These are phyloP conservation scores for Metrosideros polymorpha DNA, from an alignment of 441 rosid species.

Conservation along the genomic window DNA sequence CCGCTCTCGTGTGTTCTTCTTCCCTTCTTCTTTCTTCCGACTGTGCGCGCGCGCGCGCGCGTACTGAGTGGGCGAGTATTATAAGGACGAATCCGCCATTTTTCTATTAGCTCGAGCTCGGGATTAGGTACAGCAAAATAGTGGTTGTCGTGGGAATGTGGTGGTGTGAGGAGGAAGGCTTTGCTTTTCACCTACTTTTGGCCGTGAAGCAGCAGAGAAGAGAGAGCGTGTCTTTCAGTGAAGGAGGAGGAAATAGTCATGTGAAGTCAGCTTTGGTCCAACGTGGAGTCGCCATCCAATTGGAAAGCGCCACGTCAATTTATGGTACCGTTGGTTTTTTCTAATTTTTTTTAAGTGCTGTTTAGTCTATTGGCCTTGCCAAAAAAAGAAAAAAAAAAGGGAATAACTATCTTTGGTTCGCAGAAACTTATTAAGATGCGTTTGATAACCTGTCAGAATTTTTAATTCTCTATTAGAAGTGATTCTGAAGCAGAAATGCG, in stretches of 20 bases:
- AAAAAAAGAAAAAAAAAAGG: neutral
- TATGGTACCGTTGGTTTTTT: neutral
- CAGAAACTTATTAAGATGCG: too few species aligned
- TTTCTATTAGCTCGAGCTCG: neutral
- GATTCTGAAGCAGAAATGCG: too few species aligned
- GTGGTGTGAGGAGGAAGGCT: slow-evolving; percentile 5
- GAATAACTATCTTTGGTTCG: neutral
- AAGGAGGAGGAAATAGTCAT: slow-evolving; percentile 12
- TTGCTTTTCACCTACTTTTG: slow-evolving; percentile 59
- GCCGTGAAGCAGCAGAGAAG: neutral
- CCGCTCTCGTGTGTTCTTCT: neutral
- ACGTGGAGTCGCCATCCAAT: slow-evolving; percentile 18
- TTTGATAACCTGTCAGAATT: too few species aligned
- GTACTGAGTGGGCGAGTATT: neutral
- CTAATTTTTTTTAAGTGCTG: neutral
- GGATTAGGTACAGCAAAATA: slow-evolving; percentile 30
- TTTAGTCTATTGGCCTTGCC: neutral
- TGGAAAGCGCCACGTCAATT: slow-evolving; percentile 16
- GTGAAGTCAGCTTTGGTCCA: slow-evolving; percentile 24
- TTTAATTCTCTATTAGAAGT: too few species aligned
- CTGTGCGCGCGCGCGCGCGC: neutral
- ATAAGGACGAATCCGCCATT: neutral
- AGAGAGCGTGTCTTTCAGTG: neutral
- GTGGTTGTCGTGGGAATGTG: slow-evolving; percentile 23
- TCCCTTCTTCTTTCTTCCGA: slow-evolving; percentile 8